These are phyloP conservation scores for Solanum habrochaites DNA, from an alignment of 257 asterid species.

Conservation along the genomic window DNA sequence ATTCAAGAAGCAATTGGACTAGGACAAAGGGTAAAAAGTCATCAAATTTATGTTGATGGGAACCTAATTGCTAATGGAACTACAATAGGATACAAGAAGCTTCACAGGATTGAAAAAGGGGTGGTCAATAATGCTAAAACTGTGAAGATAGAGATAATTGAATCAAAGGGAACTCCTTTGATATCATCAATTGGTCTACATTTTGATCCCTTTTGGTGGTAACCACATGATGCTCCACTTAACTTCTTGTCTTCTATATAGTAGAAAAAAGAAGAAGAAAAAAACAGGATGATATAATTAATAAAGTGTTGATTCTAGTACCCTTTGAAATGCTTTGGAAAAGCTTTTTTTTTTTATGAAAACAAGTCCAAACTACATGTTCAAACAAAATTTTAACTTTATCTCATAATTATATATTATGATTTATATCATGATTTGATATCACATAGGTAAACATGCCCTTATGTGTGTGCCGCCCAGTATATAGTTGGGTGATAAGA, in stretches of 20 bases:
- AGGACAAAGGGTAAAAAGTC: constrained; percentile 63
- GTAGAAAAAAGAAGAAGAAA: background rate
- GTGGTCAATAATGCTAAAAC: constrained; percentile 25
- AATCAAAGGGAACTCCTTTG: constrained; percentile 62
- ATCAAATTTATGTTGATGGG: constrained; percentile 53
- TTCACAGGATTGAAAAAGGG: constrained; percentile 60
- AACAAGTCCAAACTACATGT: too few relatives aligned
- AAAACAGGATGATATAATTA: background rate
- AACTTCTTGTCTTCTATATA: too few relatives aligned
- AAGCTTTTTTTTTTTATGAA: too few relatives aligned
- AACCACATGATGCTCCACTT: background rate
- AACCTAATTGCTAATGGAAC: constrained; percentile 39
- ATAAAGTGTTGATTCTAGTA: background rate
- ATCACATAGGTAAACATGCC: too few relatives aligned
- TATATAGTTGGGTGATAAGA: too few relatives aligned
- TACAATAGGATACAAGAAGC: constrained; percentile 81
- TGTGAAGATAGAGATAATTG: constrained; percentile 48
- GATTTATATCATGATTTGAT: too few relatives aligned
- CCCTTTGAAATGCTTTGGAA: background rate
- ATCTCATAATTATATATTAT: too few relatives aligned
- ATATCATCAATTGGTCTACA: constrained; percentile 78
- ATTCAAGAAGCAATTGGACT: constrained; percentile 90
- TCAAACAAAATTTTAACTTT: too few relatives aligned
- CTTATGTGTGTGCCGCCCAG: too few relatives aligned
- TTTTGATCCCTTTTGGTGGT: constrained; percentile 92